Evolutionary conservation across 2,329 filamentous ascomycete genomes (phyloP).

Genomic region (Biscogniauxia mediterranea): DNA sequence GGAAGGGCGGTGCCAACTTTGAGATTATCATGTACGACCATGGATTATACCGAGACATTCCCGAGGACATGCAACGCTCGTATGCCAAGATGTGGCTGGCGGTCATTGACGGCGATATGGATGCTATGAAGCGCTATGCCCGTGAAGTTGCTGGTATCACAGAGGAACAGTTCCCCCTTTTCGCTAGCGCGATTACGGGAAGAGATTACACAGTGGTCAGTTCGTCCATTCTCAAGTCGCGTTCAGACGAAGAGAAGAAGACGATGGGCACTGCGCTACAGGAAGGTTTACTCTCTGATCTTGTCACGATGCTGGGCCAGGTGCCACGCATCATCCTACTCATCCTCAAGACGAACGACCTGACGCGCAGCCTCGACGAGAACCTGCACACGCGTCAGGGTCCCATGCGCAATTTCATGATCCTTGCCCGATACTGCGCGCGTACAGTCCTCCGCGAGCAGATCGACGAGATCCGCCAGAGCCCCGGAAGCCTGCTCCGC

Average conservation of each 20-base stretch:
- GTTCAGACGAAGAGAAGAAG: conserved; percentile 77
- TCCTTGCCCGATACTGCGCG: conserved; percentile 66
- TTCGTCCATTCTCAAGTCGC: conserved; percentile 54
- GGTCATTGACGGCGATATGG: conserved; percentile 85
- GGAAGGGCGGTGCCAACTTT: conserved; percentile 68
- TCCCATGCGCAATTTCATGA: conserved; percentile 64
- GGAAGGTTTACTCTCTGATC: conserved; percentile 82
- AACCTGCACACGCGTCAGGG: conserved; percentile 73
- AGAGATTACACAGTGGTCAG: conserved; percentile 81
- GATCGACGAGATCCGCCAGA: conserved; percentile 53
- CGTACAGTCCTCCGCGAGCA: conserved; percentile 65
- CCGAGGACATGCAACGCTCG: conserved; percentile 70
- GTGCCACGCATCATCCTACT: conserved; percentile 91
- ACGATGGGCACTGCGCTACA: conserved; percentile 81
- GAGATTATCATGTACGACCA: conserved; percentile 97
- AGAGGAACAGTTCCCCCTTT: conserved; percentile 89
- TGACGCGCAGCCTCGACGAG: conserved; percentile 92
- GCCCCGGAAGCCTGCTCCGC: conserved; percentile 54
- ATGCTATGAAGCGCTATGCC: conserved; percentile 82
- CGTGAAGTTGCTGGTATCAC: conserved; percentile 84
- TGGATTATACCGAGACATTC: conserved; percentile 92
- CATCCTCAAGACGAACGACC: conserved; percentile 96
- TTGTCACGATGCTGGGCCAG: conserved; percentile 83
- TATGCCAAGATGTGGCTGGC: conserved; percentile 98
- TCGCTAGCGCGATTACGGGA: conserved; percentile 94